A percentile compares a stretch with the other conserved stretches of the same genome.
Conservation (phyloP, 805 yeast species). For the Spathaspora passalidarum region DNA sequence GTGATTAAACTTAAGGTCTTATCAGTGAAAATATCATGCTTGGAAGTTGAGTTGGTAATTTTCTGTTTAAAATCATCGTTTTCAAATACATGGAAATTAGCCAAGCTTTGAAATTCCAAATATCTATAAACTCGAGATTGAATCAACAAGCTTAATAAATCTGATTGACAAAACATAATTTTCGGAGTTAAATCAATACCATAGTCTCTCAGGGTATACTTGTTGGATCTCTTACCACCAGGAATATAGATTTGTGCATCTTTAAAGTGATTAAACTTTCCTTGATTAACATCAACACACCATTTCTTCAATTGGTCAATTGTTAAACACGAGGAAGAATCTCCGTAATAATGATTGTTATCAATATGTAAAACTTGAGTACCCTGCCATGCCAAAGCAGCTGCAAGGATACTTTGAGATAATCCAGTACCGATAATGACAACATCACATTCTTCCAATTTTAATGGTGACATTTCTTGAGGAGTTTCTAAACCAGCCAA, state of each 20-base stretch:
- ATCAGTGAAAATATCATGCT: conserved; percentile 91
- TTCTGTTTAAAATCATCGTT: conserved; percentile 81
- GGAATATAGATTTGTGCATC: conserved; percentile 84
- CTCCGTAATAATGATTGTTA: conserved; percentile 83
- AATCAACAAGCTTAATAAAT: conserved; percentile 70
- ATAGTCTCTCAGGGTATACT: conserved; percentile 64
- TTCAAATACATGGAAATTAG: conserved; percentile 91
- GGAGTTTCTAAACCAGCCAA: conserved; percentile 80
- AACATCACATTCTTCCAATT: conserved; percentile 70
- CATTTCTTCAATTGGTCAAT: conserved; percentile 82
- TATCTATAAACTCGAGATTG: conserved; percentile 87
- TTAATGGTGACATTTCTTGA: conserved; percentile 53
- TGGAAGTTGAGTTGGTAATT: conserved; percentile 65
- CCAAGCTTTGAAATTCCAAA: conserved; percentile 85
- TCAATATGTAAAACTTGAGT: conserved; percentile 90
- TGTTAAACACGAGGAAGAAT: conserved; percentile 78
- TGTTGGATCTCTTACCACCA: conserved; percentile 45
- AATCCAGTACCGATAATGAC: conserved; percentile 91
- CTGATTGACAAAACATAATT: conserved; percentile 86
- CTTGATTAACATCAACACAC: conserved; percentile 68
- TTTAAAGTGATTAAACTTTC: conserved; percentile 43
- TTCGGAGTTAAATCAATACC: conserved; percentile 88
- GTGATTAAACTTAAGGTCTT: conserved; percentile 71
- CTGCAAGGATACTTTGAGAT: conserved; percentile 83
- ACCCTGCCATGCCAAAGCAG: conserved; percentile 98